These are phyloP conservation scores for Cryptococcus sp. DNA, from an alignment of 1,284 basidiomycete species.

Conservation along the genomic window DNA sequence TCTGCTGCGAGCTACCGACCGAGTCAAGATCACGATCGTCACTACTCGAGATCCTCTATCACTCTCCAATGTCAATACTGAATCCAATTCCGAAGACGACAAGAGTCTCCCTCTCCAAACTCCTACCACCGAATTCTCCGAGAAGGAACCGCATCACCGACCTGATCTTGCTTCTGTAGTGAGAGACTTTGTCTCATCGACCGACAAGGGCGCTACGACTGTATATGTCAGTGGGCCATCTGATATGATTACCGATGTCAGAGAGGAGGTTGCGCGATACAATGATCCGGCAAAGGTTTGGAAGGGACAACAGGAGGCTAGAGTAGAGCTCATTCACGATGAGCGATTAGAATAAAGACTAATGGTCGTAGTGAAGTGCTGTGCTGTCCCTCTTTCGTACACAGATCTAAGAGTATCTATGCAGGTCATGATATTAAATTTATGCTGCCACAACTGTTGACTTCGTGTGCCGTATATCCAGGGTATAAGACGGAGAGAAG, in stretches of 20 bases:
- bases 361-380: too few relatives aligned
- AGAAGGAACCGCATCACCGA: conserved; percentile 6
- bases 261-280: conserved; percentile 19
- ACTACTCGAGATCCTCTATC: conserved; percentile 11
- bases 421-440: too few relatives aligned
- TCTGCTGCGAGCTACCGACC: conserved; percentile 5
- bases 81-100: neutral
- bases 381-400: too few relatives aligned
- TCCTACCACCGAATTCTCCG: neutral
- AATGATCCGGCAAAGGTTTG: conserved; percentile 18
- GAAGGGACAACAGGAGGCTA: conserved; percentile 17
- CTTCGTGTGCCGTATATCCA: too few relatives aligned
- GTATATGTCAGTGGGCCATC: conserved; percentile 29
- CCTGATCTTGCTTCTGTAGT: conserved; percentile 14
- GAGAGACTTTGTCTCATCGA: conserved; percentile 9
- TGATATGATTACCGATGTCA: conserved; percentile 20
- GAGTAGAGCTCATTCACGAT: conserved; percentile 26
- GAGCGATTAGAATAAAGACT: conserved; percentile 19
- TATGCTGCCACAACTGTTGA: too few relatives aligned
- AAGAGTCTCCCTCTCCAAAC: conserved; percentile 5
- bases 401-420: too few relatives aligned
- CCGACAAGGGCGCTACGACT: conserved; percentile 5
- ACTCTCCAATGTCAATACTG: neutral
- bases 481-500: too few relatives aligned
- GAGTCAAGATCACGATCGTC: conserved; percentile 16